Percentiles rank a stretch among this genome's conserved stretches.
Evolutionary conservation across 2,329 filamentous ascomycete genomes (phyloP).

Genomic region (Alternaria conjuncta): DNA sequence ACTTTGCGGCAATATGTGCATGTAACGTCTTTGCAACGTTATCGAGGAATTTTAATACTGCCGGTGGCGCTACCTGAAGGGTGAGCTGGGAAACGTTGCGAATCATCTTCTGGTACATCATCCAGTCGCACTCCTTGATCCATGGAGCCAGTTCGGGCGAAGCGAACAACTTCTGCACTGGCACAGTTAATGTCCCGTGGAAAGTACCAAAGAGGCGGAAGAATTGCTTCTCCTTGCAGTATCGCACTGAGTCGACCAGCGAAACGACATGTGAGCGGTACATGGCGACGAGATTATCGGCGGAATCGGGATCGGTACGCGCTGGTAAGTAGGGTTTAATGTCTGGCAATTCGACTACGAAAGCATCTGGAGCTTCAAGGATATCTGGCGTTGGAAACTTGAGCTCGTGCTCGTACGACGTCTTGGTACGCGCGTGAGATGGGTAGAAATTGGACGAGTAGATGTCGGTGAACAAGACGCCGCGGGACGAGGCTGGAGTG

Average conservation of each 20-base stretch:
- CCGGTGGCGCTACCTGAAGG: conserved; percentile 86
- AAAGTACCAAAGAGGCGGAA: conserved; percentile 95
- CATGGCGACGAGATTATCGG: conserved; percentile 81
- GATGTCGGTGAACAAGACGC: conserved; percentile 56
- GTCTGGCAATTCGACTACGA: conserved; percentile 79
- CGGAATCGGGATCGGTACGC: conserved; percentile 85
- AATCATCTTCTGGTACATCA: conserved; percentile 97
- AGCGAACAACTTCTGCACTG: conserved; percentile 89
- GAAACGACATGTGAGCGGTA: conserved; percentile 96
- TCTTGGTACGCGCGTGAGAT: conserved; percentile 47
- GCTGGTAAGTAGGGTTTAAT: conserved; percentile 81
- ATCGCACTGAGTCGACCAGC: conserved; percentile 91
- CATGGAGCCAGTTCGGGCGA: conserved; percentile 82
- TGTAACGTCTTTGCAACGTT: conserved; percentile 86
- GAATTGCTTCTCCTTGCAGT: conserved; percentile 95
- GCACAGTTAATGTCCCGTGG: conserved; percentile 94
- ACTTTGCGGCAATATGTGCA: conserved; percentile 80
- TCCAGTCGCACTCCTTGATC: conserved; percentile 95
- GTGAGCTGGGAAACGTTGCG: conserved; percentile 87
- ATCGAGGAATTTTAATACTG: conserved; percentile 83
- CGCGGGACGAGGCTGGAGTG: conserved; percentile 51
- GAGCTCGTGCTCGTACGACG: conserved; percentile 67
- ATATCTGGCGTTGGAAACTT: conserved; percentile 67
- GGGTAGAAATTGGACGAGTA: conserved; percentile 52
- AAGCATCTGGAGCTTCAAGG: conserved; percentile 66